A percentile compares a stretch with the other conserved stretches of the same genome.
Evolutionary conservation across 257 asterid genomes (phyloP).

Genomic region (Solanum chilense): DNA sequence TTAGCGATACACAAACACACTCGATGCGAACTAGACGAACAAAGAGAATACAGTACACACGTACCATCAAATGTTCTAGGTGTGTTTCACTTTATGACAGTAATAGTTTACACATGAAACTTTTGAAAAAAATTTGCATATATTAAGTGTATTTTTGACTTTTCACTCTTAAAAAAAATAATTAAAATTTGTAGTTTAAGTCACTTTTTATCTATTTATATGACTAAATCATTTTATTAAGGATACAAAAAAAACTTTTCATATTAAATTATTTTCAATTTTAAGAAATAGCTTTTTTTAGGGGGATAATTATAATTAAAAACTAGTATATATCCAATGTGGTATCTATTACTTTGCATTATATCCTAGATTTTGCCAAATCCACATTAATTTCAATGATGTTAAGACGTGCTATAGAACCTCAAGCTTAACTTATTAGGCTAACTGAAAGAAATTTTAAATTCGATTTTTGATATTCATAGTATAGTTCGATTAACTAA

Average conservation of each 20-base stretch:
- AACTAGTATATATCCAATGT: neutral
- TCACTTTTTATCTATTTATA: neutral
- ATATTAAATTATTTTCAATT: too few relatives aligned
- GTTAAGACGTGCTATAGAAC: neutral
- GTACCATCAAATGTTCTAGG: fast-evolving
- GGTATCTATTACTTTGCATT: neutral
- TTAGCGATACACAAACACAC: neutral
- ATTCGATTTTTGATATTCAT: fast-evolving
- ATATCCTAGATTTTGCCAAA: too few relatives aligned
- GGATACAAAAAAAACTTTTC: neutral
- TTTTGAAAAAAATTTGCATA: fast-evolving
- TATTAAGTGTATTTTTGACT: fast-evolving
- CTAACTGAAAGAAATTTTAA: too few relatives aligned
- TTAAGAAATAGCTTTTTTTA: too few relatives aligned
- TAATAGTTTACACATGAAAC: too few relatives aligned
- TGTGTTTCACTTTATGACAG: too few relatives aligned
- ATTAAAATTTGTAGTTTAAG: neutral
- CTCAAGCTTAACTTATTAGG: neutral
- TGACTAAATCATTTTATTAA: neutral
- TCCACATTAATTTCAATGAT: neutral
- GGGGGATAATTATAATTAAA: too few relatives aligned
- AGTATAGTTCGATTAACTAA: too few relatives aligned
- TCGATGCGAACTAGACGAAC: too few relatives aligned
- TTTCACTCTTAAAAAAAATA: neutral
- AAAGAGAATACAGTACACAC: too few relatives aligned